Conservation (phyloP, 2,329 filamentous ascomycete species). For the Lachnellula arida region DNA sequence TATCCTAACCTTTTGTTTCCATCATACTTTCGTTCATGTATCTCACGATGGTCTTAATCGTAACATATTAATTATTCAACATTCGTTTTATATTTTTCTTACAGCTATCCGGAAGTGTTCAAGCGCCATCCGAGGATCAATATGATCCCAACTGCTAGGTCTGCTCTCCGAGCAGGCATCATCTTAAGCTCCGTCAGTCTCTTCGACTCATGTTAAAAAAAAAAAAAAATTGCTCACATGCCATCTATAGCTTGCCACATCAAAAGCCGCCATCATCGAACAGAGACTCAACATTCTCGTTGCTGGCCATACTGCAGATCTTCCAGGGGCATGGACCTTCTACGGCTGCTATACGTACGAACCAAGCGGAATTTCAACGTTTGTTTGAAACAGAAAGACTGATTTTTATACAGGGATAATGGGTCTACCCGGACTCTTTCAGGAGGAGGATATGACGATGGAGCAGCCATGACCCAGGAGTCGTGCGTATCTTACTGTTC, state of each 20-base stretch:
- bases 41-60: not conserved
- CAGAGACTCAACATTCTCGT: not conserved
- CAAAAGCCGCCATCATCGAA: not conserved
- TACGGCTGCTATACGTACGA: constrained; percentile 26
- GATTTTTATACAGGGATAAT: constrained; percentile 13
- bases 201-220: not conserved
- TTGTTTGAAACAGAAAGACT: not conserved
- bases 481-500: constrained; percentile 26
- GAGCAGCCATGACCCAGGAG: constrained; percentile 23
- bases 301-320: constrained; percentile 1
- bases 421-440: constrained; percentile 15
- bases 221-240: not conserved
- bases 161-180: not conserved
- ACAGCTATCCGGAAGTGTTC: not conserved
- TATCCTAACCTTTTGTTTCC: not conserved
- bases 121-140: not conserved
- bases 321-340: constrained; percentile 22
- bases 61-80: not conserved
- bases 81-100: not conserved
- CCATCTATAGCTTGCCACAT: not conserved
- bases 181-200: constrained; percentile 2
- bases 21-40: not conserved
- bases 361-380: not conserved
- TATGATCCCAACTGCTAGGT: not conserved
- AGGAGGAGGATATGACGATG: constrained; percentile 16